Base-by-base conservation (phyloP, 2,329 filamentous ascomycete species). In the Beauveria pseudobassiana region DNA sequence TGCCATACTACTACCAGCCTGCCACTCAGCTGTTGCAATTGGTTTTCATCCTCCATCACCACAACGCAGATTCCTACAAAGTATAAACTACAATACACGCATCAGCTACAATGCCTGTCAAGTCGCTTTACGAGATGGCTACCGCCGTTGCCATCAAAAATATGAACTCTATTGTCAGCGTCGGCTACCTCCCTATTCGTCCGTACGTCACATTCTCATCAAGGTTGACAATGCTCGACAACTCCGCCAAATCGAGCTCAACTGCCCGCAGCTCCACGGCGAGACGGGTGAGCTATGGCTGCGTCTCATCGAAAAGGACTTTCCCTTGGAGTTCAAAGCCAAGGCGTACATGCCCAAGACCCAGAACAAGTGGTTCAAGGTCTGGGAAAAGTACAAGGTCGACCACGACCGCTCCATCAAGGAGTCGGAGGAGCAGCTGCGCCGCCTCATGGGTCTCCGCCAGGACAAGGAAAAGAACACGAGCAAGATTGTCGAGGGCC, bases 281-380 rank as follows among this genome's bases (percentile, higher is more conserved):
- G 80, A 89, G 61, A 87, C 87, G 45, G 81, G 78, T 22, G 88
- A 92, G 67, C 78, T 93, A 64, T 97, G 93, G 93, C 75, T 85
- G 48, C 82, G 84, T 30, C 83, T 97, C 69, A 95, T 98, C 73
- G 82, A 84, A 57, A 84, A 86, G 53, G 87, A 96, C 68, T 90
- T 96, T 64, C 86, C 86, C 2, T 77, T 84, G 61, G 87, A 86
- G 73, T 75, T 76, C 65, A 79, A 86, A 48, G 76, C 77, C 51
- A 85, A 88, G 70, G 82, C 84, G 28, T 83, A 87, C 66, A 78
- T 84, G 26, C 89, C 90, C 0, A 80, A 81, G 61, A 82, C 90
- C 64, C 84, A 87, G 0, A 78, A 78, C 42, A 86, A 85, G 63
- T 97, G 92, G 92, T 85, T 87, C 71, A 85, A 88, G 61, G 80